phyloP scores from a whole-genome alignment of 2,329 filamentous ascomycete genomes.

The Nemania bipapillata region DNA sequence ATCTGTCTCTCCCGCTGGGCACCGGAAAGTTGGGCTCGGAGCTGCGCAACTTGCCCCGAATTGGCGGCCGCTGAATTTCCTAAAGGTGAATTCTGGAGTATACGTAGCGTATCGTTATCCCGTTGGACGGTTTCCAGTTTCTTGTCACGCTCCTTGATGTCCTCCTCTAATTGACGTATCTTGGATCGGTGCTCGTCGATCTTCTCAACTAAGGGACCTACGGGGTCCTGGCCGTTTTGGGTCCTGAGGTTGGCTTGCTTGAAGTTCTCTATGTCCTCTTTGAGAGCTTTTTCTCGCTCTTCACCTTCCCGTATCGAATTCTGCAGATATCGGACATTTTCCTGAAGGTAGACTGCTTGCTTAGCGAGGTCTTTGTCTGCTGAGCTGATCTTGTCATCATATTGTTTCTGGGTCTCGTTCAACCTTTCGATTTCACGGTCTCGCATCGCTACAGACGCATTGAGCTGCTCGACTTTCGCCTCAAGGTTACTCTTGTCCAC shows the following conservation, averaged over 20 bases:
- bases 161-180: conserved; percentile 16
- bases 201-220: conserved; percentile 13
- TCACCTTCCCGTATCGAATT: conserved; percentile 8
- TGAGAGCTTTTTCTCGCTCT: conserved; percentile 21
- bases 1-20: conserved; percentile 24
- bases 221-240: conserved; percentile 8
- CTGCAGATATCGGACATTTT: conserved; percentile 12
- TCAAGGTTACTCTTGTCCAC: conserved; percentile 33
- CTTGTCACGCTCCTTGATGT: conserved; percentile 22
- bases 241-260: conserved; percentile 31
- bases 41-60: conserved; percentile 21
- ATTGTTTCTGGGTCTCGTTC: conserved; percentile 31
- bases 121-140: conserved; percentile 20
- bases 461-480: conserved; percentile 21
- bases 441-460: conserved; percentile 29
- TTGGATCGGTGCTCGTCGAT: conserved; percentile 9
- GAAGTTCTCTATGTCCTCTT: conserved; percentile 31
- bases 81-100: conserved; percentile 12
- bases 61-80: background rate
- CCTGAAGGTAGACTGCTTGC: conserved; percentile 23
- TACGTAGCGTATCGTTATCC: conserved; percentile 29
- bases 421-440: conserved; percentile 37
- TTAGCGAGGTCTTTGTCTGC: conserved; percentile 10
- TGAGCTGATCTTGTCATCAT: conserved; percentile 29
- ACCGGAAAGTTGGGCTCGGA: conserved; percentile 6